Conservation (phyloP, 768 basidiomycete genomes). For the Sarcomyxa edulis region DNA sequence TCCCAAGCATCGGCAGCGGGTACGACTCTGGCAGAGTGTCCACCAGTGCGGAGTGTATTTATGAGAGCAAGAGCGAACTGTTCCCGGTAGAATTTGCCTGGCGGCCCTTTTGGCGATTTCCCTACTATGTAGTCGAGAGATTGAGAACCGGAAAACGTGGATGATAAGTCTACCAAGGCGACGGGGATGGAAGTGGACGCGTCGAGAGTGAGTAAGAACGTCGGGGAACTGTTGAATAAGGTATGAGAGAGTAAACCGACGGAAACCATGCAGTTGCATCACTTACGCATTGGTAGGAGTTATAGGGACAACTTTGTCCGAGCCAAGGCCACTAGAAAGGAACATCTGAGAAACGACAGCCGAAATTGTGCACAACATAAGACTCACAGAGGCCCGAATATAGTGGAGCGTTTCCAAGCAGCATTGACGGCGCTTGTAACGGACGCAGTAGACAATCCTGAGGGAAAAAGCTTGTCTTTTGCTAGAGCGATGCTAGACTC, state of each 20-base stretch:
- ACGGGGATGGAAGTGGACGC: constrained; percentile 46
- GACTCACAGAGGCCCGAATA: constrained; percentile 62
- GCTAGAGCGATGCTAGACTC: constrained; percentile 16
- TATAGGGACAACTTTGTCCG: too few species aligned
- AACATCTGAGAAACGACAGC: constrained; percentile 4
- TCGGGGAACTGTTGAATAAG: constrained; percentile 1
- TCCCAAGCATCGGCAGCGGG: constrained; percentile 33
- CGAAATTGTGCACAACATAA: constrained; percentile 4
- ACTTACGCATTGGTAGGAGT: too few species aligned
- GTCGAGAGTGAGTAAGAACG: constrained; percentile 46
- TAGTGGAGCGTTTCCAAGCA: constrained; percentile 49
- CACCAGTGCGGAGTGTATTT: constrained; percentile 45
- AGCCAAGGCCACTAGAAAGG: constrained; percentile 30
- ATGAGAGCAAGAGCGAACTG: constrained; percentile 44
- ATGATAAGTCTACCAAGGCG: constrained; percentile 33
- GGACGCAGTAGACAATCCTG: constrained; percentile 14
- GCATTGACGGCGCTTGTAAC: constrained; percentile 12
- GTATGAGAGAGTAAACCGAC: background rate
- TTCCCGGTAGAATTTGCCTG: constrained; percentile 58
- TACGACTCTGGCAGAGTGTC: constrained; percentile 42
- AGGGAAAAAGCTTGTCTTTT: constrained; percentile 45
- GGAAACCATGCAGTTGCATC: too few species aligned
- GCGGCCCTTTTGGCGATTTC: constrained; percentile 30
- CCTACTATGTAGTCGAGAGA: constrained; percentile 33
- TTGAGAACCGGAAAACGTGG: constrained; percentile 20